Evolutionary conservation across 441 rosid genomes (phyloP).

Genomic region (Manihot esculenta): DNA sequence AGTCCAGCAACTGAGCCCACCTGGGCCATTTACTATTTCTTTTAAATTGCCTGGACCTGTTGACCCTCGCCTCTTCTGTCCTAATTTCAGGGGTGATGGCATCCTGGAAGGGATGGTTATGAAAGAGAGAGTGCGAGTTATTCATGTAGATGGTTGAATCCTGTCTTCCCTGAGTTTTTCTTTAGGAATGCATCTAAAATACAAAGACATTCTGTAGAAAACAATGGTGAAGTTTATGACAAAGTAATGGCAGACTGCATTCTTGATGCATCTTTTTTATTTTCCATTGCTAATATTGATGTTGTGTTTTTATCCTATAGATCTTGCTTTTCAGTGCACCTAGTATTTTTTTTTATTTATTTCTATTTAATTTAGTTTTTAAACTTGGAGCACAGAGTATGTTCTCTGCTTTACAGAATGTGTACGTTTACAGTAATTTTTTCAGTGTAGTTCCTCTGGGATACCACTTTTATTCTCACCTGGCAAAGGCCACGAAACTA

Average conservation of each 20-base stretch:
- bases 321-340: background rate
- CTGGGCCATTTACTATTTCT: slow-evolving; percentile 64
- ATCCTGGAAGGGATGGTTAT: slow-evolving; percentile 68
- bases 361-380: background rate
- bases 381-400: background rate
- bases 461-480: background rate
- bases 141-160: slow-evolving; percentile 18
- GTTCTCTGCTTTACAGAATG: background rate
- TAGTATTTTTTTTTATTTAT: background rate
- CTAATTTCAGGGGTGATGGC: slow-evolving; percentile 57
- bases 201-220: background rate
- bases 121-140: slow-evolving; percentile 33
- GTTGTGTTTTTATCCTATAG: background rate
- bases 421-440: background rate
- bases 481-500: no score
- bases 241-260: no score
- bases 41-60: slow-evolving; percentile 86
- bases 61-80: slow-evolving; percentile 62
- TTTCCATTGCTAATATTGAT: background rate
- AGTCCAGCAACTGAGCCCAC: slow-evolving; percentile 53
- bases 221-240: background rate
- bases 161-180: slow-evolving; percentile 7
- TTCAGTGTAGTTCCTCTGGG: background rate
- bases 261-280: background rate
- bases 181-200: background rate